Conservation (phyloP, 2,329 filamentous ascomycete species). For the Botrytis cinerea region DNA sequence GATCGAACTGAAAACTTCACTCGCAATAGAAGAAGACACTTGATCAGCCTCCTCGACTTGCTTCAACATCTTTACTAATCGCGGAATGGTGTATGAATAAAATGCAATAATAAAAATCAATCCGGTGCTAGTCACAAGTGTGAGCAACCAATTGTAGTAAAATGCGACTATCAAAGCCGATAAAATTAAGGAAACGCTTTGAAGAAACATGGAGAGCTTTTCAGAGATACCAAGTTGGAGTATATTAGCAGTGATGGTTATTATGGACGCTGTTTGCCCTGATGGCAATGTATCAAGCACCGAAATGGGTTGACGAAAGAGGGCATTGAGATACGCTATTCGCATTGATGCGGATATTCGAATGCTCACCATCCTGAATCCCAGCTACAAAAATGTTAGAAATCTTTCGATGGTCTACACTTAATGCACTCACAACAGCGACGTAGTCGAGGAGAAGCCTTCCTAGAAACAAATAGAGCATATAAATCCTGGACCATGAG, state of each 20-base stretch:
- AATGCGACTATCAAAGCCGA: conserved; percentile 57
- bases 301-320: conserved; percentile 66
- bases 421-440: conserved; percentile 48
- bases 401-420: background rate
- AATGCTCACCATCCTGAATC: conserved; percentile 61
- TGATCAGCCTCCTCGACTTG: conserved; percentile 54
- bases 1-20: conserved; percentile 60
- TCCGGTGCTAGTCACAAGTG: conserved; percentile 57
- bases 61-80: conserved; percentile 55
- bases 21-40: conserved; percentile 60
- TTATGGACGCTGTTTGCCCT: conserved; percentile 61
- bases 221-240: conserved; percentile 64
- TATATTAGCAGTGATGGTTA: conserved; percentile 65
- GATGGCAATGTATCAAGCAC: conserved; percentile 67
- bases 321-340: conserved; percentile 62
- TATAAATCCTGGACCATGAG: conserved; percentile 51
- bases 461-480: conserved; percentile 59
- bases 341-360: conserved; percentile 61
- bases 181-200: conserved; percentile 55
- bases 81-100: conserved; percentile 54
- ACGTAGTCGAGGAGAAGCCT: conserved; percentile 57
- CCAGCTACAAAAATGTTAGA: conserved; percentile 31
- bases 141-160: conserved; percentile 57
- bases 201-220: conserved; percentile 59
- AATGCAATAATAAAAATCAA: conserved; percentile 56